These are phyloP conservation scores for Cystobasidium onofrii DNA, from an alignment of 768 basidiomycete species.

Conservation along the genomic window DNA sequence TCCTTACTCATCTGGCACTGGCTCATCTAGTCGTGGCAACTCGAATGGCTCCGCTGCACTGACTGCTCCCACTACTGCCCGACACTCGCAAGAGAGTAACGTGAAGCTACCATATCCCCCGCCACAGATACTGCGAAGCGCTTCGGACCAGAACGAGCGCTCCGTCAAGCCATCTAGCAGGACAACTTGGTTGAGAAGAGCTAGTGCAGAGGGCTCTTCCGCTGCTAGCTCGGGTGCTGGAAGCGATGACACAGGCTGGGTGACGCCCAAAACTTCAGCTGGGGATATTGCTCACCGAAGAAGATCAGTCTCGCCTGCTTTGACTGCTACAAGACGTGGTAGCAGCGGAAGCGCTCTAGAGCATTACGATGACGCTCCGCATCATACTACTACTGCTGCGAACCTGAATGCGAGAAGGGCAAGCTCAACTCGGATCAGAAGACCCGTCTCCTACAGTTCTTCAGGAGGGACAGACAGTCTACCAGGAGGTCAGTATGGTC, in stretches of 20 bases:
- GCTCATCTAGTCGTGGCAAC: background rate
- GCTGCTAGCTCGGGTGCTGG: slow-evolving; percentile 1
- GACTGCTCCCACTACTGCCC: slow-evolving; percentile 5
- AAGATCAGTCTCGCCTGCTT: background rate
- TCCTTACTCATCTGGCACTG: slow-evolving; percentile 5
- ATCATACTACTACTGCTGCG: background rate
- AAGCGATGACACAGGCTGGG: slow-evolving; percentile 25
- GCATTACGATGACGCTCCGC: background rate
- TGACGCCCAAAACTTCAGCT: slow-evolving; percentile 9
- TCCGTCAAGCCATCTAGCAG: background rate
- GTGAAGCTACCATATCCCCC: background rate
- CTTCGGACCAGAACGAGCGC: background rate
- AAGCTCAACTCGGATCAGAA: background rate
- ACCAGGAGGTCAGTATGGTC: background rate
- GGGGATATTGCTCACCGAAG: background rate
- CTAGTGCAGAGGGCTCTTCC: background rate
- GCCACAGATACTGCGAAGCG: background rate
- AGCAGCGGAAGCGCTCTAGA: background rate
- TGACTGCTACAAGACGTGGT: background rate
- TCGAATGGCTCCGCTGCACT: background rate
- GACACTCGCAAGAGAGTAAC: background rate
- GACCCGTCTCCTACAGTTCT: background rate
- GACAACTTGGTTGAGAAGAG: background rate
- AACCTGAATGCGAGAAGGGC: background rate
- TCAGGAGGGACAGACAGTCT: background rate